Conservation (phyloP, 129 eudicot genomes). For the Artemisia tridentata region DNA sequence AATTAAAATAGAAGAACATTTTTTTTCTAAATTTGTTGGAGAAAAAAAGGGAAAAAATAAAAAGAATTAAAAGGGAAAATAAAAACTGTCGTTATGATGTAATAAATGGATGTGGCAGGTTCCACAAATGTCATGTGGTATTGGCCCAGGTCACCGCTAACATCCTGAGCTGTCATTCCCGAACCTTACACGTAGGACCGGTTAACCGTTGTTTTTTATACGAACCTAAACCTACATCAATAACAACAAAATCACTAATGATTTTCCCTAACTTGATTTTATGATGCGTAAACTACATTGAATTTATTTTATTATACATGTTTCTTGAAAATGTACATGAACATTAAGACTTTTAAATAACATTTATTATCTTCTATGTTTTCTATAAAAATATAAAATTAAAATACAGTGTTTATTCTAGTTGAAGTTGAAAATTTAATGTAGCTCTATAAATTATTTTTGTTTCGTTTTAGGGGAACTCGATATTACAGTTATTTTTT, state of each 20-base stretch:
- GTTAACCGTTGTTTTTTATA: conserved; percentile 64
- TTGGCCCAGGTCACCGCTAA: conserved; percentile 32
- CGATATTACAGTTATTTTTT: too few species aligned
- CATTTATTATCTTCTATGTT: too few species aligned
- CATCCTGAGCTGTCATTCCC: conserved; percentile 37
- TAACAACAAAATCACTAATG: conserved; percentile 10
- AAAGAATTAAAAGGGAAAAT: background rate
- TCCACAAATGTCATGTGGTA: conserved; percentile 37
- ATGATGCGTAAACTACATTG: too few species aligned
- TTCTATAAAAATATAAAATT: too few species aligned
- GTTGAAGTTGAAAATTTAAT: too few species aligned
- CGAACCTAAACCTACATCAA: conserved; percentile 23
- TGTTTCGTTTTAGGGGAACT: too few species aligned
- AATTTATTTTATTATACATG: too few species aligned
- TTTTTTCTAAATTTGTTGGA: background rate
- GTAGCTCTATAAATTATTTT: too few species aligned
- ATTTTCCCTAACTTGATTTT: background rate
- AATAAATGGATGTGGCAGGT: conserved; percentile 30
- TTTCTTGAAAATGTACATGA: too few species aligned
- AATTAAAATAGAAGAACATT: background rate
- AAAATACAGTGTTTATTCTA: too few species aligned
- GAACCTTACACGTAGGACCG: conserved; percentile 61
- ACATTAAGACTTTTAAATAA: too few species aligned
- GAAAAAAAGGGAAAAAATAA: background rate
- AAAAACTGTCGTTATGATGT: conserved; percentile 15